Conservation (phyloP, 345 rosid species). For the Salix dunnii region DNA sequence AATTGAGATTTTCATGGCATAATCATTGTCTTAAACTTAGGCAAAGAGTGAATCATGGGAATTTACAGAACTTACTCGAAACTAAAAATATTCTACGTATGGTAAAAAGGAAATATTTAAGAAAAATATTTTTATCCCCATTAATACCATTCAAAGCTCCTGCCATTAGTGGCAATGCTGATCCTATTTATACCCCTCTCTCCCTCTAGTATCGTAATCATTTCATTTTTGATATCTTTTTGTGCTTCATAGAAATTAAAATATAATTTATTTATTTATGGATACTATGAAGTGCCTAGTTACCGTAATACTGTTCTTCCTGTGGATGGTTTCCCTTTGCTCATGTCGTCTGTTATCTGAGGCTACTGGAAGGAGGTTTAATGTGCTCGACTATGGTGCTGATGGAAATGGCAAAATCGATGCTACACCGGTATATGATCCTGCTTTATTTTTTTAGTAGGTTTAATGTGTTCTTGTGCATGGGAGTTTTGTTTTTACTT, state of each 20-base stretch:
- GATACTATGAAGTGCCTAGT: too few species aligned
- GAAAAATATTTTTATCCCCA: neutral
- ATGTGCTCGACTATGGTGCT: constrained; percentile 25
- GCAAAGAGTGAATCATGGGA: neutral
- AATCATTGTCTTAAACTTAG: neutral
- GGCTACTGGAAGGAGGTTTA: neutral
- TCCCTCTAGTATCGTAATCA: neutral
- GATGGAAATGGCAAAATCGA: constrained; percentile 26
- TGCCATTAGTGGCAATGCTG: neutral
- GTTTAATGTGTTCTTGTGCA: too few species aligned
- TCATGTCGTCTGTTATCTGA: too few species aligned
- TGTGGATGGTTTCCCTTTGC: too few species aligned
- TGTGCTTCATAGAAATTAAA: too few species aligned
- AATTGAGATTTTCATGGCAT: neutral
- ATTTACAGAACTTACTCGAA: too few species aligned
- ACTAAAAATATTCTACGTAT: neutral
- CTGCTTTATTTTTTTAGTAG: too few species aligned
- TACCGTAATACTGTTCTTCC: too few species aligned
- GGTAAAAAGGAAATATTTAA: neutral
- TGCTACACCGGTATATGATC: constrained; percentile 18
- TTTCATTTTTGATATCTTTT: neutral
- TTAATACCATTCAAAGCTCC: neutral
- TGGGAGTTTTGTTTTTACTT: too few species aligned
- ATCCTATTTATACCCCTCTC: neutral
- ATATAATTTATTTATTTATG: too few species aligned